Percentiles rank a stretch among this genome's conserved stretches.
Evolutionary conservation across 2,329 filamentous ascomycete species (phyloP).

Genomic region (Epichloe bromicola): DNA sequence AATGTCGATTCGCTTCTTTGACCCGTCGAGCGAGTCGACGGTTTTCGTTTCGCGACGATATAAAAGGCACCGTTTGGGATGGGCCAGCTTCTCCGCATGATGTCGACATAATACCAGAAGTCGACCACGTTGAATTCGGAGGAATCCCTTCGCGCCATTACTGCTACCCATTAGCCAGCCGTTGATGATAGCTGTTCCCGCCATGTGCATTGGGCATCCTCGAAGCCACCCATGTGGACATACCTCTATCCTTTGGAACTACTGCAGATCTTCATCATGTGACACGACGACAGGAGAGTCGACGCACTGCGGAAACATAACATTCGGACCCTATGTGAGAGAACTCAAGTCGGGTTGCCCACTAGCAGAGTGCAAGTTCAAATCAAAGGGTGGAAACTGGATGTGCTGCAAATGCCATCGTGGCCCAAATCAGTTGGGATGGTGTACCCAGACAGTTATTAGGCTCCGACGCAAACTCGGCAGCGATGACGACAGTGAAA

Average conservation of each 20-base stretch:
- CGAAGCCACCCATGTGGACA: conserved; percentile 8
- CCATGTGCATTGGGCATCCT: conserved; percentile 7
- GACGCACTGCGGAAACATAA: conserved; percentile 34
- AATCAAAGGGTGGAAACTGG: conserved; percentile 36
- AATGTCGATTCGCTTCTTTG: background rate
- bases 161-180: background rate
- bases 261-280: conserved; percentile 24
- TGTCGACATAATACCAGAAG: background rate
- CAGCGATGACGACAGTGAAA: conserved; percentile 15
- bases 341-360: conserved; percentile 32
- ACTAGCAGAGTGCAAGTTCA: conserved; percentile 38
- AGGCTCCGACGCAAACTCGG: conserved; percentile 17
- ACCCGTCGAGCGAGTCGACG: background rate
- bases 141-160: background rate
- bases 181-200: background rate
- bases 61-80: background rate
- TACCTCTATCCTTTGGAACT: conserved; percentile 7
- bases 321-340: conserved; percentile 30
- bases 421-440: conserved; percentile 38
- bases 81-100: too few species aligned
- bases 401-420: conserved; percentile 40
- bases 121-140: background rate
- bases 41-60: background rate
- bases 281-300: conserved; percentile 37
- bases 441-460: conserved; percentile 31